Evolutionary conservation across 352 stramenopile species (phyloP), one percentile per base, ranked within the genome.

Genomic region (Pythium phragmiticola): DNA sequence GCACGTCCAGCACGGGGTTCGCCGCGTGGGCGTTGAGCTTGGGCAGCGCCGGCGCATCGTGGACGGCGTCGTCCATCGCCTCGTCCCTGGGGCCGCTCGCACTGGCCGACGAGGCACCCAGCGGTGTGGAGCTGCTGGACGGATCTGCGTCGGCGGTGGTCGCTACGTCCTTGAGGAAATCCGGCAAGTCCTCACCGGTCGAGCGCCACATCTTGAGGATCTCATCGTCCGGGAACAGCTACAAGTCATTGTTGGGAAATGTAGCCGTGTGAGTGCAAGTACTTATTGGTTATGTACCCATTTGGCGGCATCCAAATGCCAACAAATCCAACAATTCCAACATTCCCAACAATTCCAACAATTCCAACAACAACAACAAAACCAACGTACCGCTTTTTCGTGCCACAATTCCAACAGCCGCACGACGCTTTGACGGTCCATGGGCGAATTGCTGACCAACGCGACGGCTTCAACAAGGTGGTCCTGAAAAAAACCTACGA

Each of bases 381-480:
- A 46, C 37, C 9, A 42, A 13, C 12, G 17, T 53, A 89, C 67
- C 34, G 80, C 65, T 63, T 94, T 91, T 45, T 90, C 78, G 61
- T 91, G 76, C 85, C 85, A 94, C 41, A 94, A 57, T 53, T 90
- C 80, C 47, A 94, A 60, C 23, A 94, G 69, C 11, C 80, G 68
- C 57, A 80, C 87, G 17, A 92, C 82, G 56, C 84, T 88, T 55
- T 92, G 80, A 7, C 85, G 76, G 60, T 94, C 85, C 73, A 88
- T 90, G 8, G 85, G 85, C 21, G 85, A 94, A 61, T 91, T 94
- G 76, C 81, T 88, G 41, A 94, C 85, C 37, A 94, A 72, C 48
- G 85, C 85, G 33, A 94, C 81, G 17, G 85, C 82, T 63, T 94
- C 85, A 4, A 88, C 78, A 16, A 94, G 61, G 47, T 89, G 68